phyloP scores from a whole-genome alignment of 164 flowering plant genomes.

The Vitis labrusca region DNA sequence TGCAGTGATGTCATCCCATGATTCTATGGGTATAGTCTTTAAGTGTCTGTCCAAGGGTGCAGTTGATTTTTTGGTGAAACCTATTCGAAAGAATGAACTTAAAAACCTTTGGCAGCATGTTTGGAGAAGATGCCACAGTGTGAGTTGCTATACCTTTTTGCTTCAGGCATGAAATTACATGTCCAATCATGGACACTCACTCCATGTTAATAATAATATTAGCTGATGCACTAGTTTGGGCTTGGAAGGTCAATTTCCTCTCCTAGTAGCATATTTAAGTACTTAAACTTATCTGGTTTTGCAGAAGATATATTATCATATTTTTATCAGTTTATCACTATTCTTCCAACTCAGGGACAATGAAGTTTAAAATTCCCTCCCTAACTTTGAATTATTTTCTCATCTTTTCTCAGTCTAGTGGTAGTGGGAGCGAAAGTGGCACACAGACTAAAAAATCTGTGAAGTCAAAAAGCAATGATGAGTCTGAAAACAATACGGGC shows the following conservation, averaged over 20 bases:
- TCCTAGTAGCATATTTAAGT: background rate
- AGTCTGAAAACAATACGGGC: constrained; percentile 43
- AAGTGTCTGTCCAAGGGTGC: constrained; percentile 13
- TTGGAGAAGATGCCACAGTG: constrained; percentile 7
- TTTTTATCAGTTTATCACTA: background rate
- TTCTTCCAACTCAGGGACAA: background rate
- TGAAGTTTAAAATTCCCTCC: background rate
- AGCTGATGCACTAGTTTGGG: background rate
- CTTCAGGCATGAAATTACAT: background rate
- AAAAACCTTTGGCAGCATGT: background rate
- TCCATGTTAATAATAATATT: background rate
- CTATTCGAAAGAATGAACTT: background rate
- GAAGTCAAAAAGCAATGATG: constrained; percentile 37
- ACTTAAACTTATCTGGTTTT: background rate
- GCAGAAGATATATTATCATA: background rate
- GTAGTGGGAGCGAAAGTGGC: constrained; percentile 78
- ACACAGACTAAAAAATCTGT: constrained; percentile 36
- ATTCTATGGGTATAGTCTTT: constrained; percentile 48
- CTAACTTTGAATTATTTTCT: constrained; percentile 9
- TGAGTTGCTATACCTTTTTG: constrained; percentile 1
- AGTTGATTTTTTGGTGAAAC: background rate
- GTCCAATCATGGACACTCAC: too few relatives aligned
- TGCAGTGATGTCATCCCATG: constrained; percentile 66
- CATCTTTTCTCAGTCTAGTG: constrained; percentile 33
- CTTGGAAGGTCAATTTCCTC: background rate